These are phyloP conservation scores for Naganishia liquefaciens DNA, from an alignment of 1,284 basidiomycete species.

Conservation along the genomic window DNA sequence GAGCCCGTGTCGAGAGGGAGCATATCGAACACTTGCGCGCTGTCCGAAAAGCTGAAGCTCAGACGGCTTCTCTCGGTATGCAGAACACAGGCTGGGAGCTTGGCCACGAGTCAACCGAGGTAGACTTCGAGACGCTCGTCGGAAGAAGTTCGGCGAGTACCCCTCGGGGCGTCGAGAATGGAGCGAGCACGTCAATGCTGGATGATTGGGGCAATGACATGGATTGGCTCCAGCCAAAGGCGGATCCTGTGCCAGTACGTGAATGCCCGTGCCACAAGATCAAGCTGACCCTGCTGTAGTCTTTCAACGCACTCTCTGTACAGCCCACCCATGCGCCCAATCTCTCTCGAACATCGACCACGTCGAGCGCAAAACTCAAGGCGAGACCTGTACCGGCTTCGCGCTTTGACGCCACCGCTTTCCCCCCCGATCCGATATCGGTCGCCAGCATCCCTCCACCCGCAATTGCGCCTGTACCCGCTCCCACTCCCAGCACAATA, in stretches of 20 bases:
- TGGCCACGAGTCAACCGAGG: constrained; percentile 37
- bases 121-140: constrained; percentile 54
- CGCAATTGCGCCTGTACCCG: background rate
- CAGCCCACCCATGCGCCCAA: background rate
- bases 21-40: constrained; percentile 53
- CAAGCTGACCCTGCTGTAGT: background rate
- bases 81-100: constrained; percentile 37
- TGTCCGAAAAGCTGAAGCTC: constrained; percentile 50
- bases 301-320: constrained; percentile 1
- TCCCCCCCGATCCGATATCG: constrained; percentile 33
- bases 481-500: no score
- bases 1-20: constrained; percentile 52
- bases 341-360: background rate
- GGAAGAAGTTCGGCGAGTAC: constrained; percentile 37
- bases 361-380: constrained; percentile 35
- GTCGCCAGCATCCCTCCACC: constrained; percentile 34
- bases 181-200: constrained; percentile 43
- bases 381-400: constrained; percentile 46
- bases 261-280: background rate
- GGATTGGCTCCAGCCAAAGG: constrained; percentile 39
- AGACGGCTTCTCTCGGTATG: constrained; percentile 41
- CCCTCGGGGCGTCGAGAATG: background rate
- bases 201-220: constrained; percentile 36
- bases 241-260: constrained; percentile 12
- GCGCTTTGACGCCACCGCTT: constrained; percentile 46